phyloP scores from a whole-genome alignment of 192 early-diverging fungal species.

The Coemansia sp. region DNA sequence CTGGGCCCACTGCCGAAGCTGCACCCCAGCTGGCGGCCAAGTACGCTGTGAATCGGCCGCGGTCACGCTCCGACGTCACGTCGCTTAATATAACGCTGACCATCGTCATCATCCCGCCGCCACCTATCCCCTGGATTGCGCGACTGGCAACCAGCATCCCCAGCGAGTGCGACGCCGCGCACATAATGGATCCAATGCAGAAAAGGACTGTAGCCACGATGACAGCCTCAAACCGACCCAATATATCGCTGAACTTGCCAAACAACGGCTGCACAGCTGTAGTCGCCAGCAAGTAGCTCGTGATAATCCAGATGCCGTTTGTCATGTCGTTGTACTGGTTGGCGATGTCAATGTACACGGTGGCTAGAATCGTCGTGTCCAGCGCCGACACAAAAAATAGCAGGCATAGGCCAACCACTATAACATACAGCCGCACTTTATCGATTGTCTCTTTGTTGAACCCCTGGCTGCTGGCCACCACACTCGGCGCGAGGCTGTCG shows the following conservation, averaged over 20 bases:
- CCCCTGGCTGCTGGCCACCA: constrained; percentile 15
- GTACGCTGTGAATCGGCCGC: constrained; percentile 65
- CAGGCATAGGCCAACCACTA: constrained; percentile 34
- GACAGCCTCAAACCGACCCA: constrained; percentile 68
- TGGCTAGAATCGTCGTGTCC: constrained; percentile 76
- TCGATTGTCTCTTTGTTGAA: constrained; percentile 29
- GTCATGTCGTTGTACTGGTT: constrained; percentile 60
- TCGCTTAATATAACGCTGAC: constrained; percentile 70
- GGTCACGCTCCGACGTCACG: constrained; percentile 62
- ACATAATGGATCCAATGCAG: constrained; percentile 60
- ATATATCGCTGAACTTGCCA: constrained; percentile 82
- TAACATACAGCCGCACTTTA: constrained; percentile 10
- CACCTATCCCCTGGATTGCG: constrained; percentile 72
- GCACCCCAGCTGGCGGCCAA: constrained; percentile 61
- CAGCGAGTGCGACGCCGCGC: constrained; percentile 63
- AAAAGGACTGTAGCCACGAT: constrained; percentile 58
- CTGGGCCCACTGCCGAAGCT: constrained; percentile 63
- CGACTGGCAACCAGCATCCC: constrained; percentile 69
- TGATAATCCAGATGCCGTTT: constrained; percentile 81
- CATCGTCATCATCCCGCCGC: constrained; percentile 69
- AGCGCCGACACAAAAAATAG: constrained; percentile 67
- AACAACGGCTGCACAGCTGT: constrained; percentile 82
- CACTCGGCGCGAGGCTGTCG: constrained; percentile 8
- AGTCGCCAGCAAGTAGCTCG: constrained; percentile 66
- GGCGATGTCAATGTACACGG: constrained; percentile 70